These are phyloP conservation scores for Guillardia theta DNA, from an alignment of 78 protist species.

Conservation along the genomic window DNA sequence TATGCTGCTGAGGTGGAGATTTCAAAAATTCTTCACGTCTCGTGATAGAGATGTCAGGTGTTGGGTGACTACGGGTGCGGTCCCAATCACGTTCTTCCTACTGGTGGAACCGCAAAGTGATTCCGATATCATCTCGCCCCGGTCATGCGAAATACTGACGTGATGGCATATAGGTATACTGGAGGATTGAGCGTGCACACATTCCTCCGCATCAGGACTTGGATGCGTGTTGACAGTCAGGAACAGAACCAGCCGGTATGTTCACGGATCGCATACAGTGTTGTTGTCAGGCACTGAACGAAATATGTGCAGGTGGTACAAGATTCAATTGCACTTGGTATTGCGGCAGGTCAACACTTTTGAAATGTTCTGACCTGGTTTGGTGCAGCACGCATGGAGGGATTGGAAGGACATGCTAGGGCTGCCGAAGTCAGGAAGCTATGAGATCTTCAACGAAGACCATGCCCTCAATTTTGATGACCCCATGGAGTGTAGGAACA, in stretches of 20 bases:
- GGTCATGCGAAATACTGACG: not conserved
- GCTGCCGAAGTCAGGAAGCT: not conserved
- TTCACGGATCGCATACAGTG: not conserved
- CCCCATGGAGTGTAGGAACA: too few species aligned
- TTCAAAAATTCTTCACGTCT: not conserved
- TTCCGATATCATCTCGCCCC: not conserved
- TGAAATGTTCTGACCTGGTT: not conserved
- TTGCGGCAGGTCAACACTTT: not conserved
- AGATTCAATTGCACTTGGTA: not conserved
- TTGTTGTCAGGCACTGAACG: not conserved
- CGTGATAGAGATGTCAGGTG: too few species aligned
- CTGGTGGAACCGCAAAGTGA: conserved; percentile 64
- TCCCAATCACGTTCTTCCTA: conserved; percentile 80
- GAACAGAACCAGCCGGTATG: too few species aligned
- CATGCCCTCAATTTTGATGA: too few species aligned
- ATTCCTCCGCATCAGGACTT: conserved; percentile 61
- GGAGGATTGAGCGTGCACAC: conserved; percentile 65
- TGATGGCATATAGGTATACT: not conserved
- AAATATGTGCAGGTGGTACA: not conserved
- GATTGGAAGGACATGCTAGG: not conserved
- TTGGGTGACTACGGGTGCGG: conserved; percentile 45
- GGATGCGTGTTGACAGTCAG: conserved; percentile 1
- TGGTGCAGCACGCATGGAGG: not conserved
- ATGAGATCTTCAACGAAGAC: too few species aligned
- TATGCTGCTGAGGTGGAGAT: conserved; percentile 59